Percentiles rank a stretch among this genome's conserved stretches.
These are phyloP conservation scores for Aureobasidium namibiae DNA, from an alignment of 2,329 filamentous ascomycete species.

Conservation along the genomic window DNA sequence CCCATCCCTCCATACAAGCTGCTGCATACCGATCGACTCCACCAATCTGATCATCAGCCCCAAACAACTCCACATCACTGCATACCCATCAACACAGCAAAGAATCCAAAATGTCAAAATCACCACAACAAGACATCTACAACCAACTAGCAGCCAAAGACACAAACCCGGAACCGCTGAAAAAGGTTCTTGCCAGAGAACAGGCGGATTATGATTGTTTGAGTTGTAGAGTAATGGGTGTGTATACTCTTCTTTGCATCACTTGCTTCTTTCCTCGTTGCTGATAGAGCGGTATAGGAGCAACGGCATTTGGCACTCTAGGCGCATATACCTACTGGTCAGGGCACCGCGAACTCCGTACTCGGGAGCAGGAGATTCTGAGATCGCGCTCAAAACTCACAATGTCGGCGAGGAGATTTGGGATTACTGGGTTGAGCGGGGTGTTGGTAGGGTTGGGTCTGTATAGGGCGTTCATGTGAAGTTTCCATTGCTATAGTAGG, in stretches of 20 bases:
- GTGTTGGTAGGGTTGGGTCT: conserved; percentile 36
- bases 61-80: neutral
- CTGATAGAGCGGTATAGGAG: conserved; percentile 26
- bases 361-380: conserved; percentile 33
- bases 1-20: neutral
- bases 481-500: no score
- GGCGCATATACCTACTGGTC: conserved; percentile 39
- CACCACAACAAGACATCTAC: neutral
- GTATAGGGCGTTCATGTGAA: conserved; percentile 30
- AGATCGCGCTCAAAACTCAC: conserved; percentile 34
- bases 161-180: conserved; percentile 16
- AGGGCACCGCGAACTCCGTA: conserved; percentile 35
- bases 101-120: neutral
- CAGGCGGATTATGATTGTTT: conserved; percentile 30
- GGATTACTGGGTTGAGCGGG: conserved; percentile 31
- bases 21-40: neutral
- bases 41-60: neutral
- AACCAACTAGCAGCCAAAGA: neutral
- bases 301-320: conserved; percentile 37
- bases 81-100: neutral
- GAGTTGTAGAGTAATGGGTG: conserved; percentile 27
- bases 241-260: neutral
- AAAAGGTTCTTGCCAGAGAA: conserved; percentile 39
- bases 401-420: conserved; percentile 31
- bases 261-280: neutral